These are phyloP conservation scores for Ascochyta clinopodiicola DNA, from an alignment of 2,329 filamentous ascomycete species.

Conservation along the genomic window DNA sequence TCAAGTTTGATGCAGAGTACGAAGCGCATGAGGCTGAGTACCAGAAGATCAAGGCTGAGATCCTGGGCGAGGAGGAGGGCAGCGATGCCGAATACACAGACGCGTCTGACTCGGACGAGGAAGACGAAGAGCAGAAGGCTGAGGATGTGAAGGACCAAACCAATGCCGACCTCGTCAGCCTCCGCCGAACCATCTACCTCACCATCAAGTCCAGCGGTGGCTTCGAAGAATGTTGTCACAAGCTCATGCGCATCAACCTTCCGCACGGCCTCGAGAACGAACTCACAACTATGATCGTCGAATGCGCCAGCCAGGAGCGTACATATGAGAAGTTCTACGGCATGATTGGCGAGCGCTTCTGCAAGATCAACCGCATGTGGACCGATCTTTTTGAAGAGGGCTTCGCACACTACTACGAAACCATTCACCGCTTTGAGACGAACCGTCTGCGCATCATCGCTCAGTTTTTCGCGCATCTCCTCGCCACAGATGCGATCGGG, in stretches of 20 bases:
- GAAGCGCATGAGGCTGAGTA: constrained; percentile 92
- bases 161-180: constrained; percentile 92
- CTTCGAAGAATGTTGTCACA: constrained; percentile 96
- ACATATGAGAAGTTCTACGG: constrained; percentile 99
- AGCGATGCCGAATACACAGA: constrained; percentile 74
- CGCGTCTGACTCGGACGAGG: constrained; percentile 72
- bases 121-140: constrained; percentile 78
- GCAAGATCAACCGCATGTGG: constrained; percentile 95
- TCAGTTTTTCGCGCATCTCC: constrained; percentile 89
- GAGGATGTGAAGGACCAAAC: constrained; percentile 98
- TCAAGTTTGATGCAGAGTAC: constrained; percentile 91
- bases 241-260: constrained; percentile 86
- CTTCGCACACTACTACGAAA: constrained; percentile 94
- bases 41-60: constrained; percentile 88
- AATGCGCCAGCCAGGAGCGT: constrained; percentile 94
- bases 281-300: constrained; percentile 94
- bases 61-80: constrained; percentile 75
- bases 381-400: constrained; percentile 88
- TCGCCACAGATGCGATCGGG: constrained; percentile 85
- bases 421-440: constrained; percentile 95
- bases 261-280: constrained; percentile 87
- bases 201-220: constrained; percentile 97
- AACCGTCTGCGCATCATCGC: constrained; percentile 95
- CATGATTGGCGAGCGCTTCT: constrained; percentile 90
- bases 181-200: constrained; percentile 92